Percentiles rank a stretch among this genome's conserved stretches.
These are phyloP conservation scores for Trichomonas gallinae DNA, from an alignment of 208 protist species.

Conservation along the genomic window DNA sequence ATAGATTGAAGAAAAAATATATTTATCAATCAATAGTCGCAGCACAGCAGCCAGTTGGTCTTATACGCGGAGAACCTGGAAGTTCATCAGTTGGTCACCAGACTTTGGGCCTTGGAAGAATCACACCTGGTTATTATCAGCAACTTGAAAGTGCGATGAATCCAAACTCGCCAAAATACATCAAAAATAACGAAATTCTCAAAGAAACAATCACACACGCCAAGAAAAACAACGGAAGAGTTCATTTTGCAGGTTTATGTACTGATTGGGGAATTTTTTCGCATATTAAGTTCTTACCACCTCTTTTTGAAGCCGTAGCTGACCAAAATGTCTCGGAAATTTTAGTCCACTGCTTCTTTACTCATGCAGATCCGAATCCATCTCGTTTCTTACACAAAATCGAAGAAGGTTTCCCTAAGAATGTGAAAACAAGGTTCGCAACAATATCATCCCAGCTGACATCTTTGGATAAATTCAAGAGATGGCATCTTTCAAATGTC, in stretches of 20 bases:
- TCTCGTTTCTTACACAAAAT: background rate
- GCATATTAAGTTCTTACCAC: background rate
- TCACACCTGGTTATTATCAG: constrained; percentile 1
- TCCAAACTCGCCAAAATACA: background rate
- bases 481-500: background rate
- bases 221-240: background rate
- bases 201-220: background rate
- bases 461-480: background rate
- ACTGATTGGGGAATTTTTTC: background rate
- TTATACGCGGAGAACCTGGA: background rate
- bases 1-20: background rate
- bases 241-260: background rate
- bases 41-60: background rate
- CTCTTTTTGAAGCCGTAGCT: background rate
- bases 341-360: background rate
- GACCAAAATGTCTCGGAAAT: background rate
- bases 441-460: background rate
- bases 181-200: background rate
- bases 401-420: background rate
- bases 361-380: background rate
- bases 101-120: background rate
- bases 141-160: background rate
- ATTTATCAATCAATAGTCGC: background rate
- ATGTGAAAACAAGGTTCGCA: background rate
- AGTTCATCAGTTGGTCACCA: background rate